Evolutionary conservation across 2,329 filamentous ascomycete genomes (phyloP), one percentile per base, ranked within the genome.

Genomic region (Fusarium redolens): DNA sequence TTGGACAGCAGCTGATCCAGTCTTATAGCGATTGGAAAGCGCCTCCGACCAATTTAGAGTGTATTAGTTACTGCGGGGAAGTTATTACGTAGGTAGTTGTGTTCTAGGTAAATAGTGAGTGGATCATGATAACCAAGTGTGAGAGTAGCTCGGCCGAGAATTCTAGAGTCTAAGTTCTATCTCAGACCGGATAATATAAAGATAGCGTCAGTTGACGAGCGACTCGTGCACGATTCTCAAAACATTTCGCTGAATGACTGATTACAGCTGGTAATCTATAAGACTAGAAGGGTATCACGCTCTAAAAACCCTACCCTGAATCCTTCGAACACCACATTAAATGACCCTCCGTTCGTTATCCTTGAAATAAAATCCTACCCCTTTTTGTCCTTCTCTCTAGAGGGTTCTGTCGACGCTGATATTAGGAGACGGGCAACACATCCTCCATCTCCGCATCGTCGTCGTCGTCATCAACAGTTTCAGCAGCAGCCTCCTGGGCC

Each of bases 371-470:
- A 60, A 51, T n/a, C 13, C 7, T 40, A 13, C 40, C 50, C 37
- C 61, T 50, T 58, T 38, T 54, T 54, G 11, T 31, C 48, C n/a
- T 60, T 50, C 48, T 40, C 12, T 41, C 40, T 44, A 13, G 14
- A 54, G 31, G 38, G 18, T 40, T 38, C 17, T 12, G 31, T 20
- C n/a, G 35, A 47, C 30, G 18, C 31, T 33, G 30, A 33, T 51
- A 67, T 59, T 73, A 77, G 33, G 76, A 66, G 38, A 74, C 70
- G 14, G 77, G 78, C 44, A 88, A 76, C n/a, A 95, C 92, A 81
- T 95, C 93, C 81, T 96, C 93, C 88, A 96, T 95, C 81, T 94
- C 91, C 64, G 92, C 85, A 59, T 93, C 92, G 20, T 89, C 88
- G 17, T 92, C 67, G 11, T 69, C 92, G 15, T 89, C 88, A 30